Percentiles rank a stretch among this genome's conserved stretches.
These are phyloP conservation scores for Candida suzukii DNA, from an alignment of 805 yeast genomes.

Conservation along the genomic window DNA sequence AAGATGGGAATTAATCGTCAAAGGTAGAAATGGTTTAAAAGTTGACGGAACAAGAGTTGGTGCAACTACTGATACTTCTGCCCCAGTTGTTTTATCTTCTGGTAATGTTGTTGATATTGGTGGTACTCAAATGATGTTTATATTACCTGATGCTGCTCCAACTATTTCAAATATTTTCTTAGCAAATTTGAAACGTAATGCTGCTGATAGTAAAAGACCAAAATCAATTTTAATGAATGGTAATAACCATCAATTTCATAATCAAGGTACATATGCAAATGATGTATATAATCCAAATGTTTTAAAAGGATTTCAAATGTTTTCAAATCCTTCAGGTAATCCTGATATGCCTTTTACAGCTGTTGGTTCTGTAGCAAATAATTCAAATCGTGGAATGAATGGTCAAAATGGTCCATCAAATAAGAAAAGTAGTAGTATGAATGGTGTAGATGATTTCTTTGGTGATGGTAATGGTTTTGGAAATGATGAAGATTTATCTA, in stretches of 20 bases:
- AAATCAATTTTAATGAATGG: slow-evolving; percentile 1
- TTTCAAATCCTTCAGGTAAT: slow-evolving; percentile 29
- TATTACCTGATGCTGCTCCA: slow-evolving; percentile 86
- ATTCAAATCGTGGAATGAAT: no score
- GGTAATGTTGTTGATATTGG: slow-evolving; percentile 95
- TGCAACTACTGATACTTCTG: slow-evolving; percentile 29
- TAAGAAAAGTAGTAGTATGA: neutral
- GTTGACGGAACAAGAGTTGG: slow-evolving; percentile 62
- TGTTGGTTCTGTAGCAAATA: no score
- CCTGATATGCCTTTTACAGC: no score
- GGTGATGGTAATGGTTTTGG: slow-evolving; percentile 6
- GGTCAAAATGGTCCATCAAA: no score
- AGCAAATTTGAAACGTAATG: slow-evolving; percentile 21
- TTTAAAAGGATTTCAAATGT: slow-evolving; percentile 48
- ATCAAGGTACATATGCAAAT: slow-evolving; percentile 7
- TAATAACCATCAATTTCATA: slow-evolving; percentile 1
- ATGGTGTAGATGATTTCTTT: slow-evolving; percentile 1
- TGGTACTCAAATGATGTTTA: slow-evolving; percentile 98
- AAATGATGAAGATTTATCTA: slow-evolving; percentile 55
- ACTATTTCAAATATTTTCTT: slow-evolving; percentile 45
- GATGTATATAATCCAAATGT: slow-evolving; percentile 13
- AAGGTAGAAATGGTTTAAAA: slow-evolving; percentile 91
- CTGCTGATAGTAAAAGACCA: neutral
- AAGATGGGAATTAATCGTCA: slow-evolving; percentile 77
- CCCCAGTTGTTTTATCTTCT: slow-evolving; percentile 54